Percentiles rank a stretch among this genome's conserved stretches.
phyloP scores from a whole-genome alignment of 108 stramenopile species.

The Skeletonema costatum region DNA sequence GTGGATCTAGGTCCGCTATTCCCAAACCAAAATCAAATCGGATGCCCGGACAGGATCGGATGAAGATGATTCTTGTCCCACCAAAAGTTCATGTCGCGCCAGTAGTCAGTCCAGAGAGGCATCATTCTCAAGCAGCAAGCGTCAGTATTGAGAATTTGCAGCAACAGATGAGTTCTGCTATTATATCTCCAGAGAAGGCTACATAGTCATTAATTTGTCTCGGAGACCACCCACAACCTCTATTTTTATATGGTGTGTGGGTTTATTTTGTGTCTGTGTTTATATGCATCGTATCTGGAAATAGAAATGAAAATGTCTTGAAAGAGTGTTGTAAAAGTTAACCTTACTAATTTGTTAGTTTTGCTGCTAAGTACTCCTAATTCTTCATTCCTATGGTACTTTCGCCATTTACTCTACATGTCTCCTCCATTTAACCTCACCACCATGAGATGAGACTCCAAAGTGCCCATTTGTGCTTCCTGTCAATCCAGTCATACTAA shows the following conservation, averaged over 20 bases:
- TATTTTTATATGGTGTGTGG: not conserved
- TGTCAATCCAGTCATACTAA: constrained; percentile 75
- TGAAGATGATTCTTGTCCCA: not conserved
- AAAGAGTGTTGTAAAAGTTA: not conserved
- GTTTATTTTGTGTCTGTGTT: not conserved
- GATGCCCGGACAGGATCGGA: not conserved
- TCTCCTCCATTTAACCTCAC: constrained; percentile 44
- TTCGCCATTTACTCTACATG: not conserved
- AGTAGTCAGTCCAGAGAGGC: not conserved
- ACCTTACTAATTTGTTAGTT: not conserved
- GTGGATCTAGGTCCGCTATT: not conserved
- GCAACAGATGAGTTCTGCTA: not conserved
- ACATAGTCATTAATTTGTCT: not conserved
- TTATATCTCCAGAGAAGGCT: not conserved
- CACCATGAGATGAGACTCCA: constrained; percentile 55
- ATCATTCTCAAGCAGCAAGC: not conserved
- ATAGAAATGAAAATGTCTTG: not conserved
- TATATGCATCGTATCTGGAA: not conserved
- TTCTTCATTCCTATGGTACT: not conserved
- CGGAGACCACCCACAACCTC: not conserved
- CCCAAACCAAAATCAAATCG: not conserved
- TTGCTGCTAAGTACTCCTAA: not conserved
- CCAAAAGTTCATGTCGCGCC: not conserved
- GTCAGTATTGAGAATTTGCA: not conserved
- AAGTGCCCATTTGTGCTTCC: constrained; percentile 76